Conservation (phyloP, 106 monocot species). For the Apostasia ramifera region DNA sequence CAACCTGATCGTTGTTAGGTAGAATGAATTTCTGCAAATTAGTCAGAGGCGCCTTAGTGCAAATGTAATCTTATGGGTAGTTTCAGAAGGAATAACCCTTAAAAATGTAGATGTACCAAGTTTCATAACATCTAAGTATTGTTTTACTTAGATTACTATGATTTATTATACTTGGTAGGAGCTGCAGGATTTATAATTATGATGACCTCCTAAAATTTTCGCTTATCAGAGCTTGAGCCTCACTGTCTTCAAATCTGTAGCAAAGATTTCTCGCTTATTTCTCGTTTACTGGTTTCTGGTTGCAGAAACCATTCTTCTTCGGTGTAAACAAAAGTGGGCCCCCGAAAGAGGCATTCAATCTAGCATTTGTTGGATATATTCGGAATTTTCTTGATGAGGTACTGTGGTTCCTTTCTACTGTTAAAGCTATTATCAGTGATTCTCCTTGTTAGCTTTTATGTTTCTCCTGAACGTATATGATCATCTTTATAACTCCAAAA, state of each 20-base stretch:
- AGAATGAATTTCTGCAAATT: background rate
- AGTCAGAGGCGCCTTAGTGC: background rate
- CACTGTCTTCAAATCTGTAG: too few relatives aligned
- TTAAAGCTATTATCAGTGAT: background rate
- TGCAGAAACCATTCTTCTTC: slow-evolving; percentile 28
- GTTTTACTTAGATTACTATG: too few relatives aligned
- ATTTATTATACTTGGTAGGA: too few relatives aligned
- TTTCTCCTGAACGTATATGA: too few relatives aligned
- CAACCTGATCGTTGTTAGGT: background rate
- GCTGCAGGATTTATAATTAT: too few relatives aligned
- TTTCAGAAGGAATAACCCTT: background rate
- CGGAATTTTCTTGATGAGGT: slow-evolving; percentile 43
- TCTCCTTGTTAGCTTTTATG: background rate
- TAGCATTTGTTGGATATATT: slow-evolving; percentile 52
- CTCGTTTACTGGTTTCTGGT: background rate
- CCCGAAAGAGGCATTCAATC: slow-evolving; percentile 19
- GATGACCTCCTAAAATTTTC: too few relatives aligned
- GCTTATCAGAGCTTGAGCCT: too few relatives aligned
- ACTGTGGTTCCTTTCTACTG: background rate
- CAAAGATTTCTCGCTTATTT: background rate
- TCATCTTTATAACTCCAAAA: background rate
- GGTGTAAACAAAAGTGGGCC: slow-evolving; percentile 6
- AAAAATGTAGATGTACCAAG: background rate
- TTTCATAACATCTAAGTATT: too few relatives aligned
- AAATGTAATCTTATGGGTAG: background rate